Percentiles rank a stretch among this genome's conserved stretches.
Evolutionary conservation across 192 early-diverging fungal species (phyloP).

Genomic region (Spizellomyces punctatus): DNA sequence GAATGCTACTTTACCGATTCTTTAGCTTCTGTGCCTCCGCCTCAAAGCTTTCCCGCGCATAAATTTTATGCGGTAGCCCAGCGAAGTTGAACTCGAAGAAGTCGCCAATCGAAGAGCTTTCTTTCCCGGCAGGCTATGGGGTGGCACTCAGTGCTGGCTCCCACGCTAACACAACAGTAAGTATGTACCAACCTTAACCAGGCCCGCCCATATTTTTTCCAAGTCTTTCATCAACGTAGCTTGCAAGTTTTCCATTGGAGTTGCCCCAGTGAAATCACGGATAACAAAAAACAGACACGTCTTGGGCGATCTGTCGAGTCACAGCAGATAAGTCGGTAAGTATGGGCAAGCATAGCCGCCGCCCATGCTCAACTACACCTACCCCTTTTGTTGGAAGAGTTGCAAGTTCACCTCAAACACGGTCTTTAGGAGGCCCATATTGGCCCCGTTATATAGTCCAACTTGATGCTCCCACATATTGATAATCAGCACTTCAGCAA

Average conservation of each 20-base stretch:
- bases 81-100: constrained; percentile 93
- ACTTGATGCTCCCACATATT: constrained; percentile 98
- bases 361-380: constrained; percentile 10
- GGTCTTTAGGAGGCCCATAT: constrained; percentile 97
- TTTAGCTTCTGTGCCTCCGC: constrained; percentile 65
- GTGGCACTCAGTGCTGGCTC: not conserved
- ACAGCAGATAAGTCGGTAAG: not conserved
- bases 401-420: constrained; percentile 99
- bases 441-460: constrained; percentile 97
- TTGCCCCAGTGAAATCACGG: constrained; percentile 89
- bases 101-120: constrained; percentile 73
- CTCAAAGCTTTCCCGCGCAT: constrained; percentile 85
- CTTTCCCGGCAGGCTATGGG: constrained; percentile 75
- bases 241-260: constrained; percentile 79
- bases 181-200: constrained; percentile 66
- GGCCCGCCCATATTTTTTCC: constrained; percentile 87
- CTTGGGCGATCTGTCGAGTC: constrained; percentile 69
- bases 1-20: constrained; percentile 48
- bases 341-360: constrained; percentile 6
- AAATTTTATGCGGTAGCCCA: constrained; percentile 88
- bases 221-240: constrained; percentile 81
- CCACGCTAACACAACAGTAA: not conserved
- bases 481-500: constrained; percentile 91
- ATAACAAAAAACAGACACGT: constrained; percentile 96
- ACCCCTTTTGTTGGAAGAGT: constrained; percentile 83